Percentiles rank a stretch among this genome's conserved stretches.
phyloP scores from a whole-genome alignment of 176 grass and related monocot species.

The Tillandsia fasciculata region DNA sequence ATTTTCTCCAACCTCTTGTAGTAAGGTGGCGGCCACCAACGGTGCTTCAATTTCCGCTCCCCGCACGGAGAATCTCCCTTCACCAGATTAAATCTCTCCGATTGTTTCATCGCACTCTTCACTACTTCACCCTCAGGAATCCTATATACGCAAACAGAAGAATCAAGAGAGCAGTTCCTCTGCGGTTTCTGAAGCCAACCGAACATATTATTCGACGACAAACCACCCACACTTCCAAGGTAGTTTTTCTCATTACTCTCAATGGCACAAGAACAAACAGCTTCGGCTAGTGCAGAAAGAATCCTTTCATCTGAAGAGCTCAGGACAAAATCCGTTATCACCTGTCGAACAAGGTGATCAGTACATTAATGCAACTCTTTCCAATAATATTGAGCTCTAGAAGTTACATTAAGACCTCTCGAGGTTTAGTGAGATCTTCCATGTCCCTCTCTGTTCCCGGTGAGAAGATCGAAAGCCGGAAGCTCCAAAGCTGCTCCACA shows the following conservation, averaged over 20 bases:
- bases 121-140: conserved; percentile 44
- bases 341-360: conserved; percentile 32
- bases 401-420: conserved; percentile 33
- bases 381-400: not conserved
- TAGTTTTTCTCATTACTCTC: conserved; percentile 35
- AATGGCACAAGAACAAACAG: conserved; percentile 46
- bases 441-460: conserved; percentile 41
- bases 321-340: conserved; percentile 27
- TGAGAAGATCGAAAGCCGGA: conserved; percentile 42
- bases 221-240: not conserved
- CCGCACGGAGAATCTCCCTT: conserved; percentile 11
- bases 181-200: conserved; percentile 29
- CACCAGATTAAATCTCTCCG: conserved; percentile 31
- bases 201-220: conserved; percentile 1
- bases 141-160: conserved; percentile 51
- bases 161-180: conserved; percentile 57
- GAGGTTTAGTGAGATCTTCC: conserved; percentile 34
- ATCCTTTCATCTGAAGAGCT: conserved; percentile 63
- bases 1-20: conserved; percentile 42
- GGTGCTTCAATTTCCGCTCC: conserved; percentile 19
- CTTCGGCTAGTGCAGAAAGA: conserved; percentile 62
- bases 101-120: conserved; percentile 34
- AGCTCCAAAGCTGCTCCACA: conserved; percentile 47
- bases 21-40: conserved; percentile 58
- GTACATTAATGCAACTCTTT: not conserved